Evolutionary conservation across 768 basidiomycete genomes (phyloP).

Genomic region (Gloeostereum incarnatum): DNA sequence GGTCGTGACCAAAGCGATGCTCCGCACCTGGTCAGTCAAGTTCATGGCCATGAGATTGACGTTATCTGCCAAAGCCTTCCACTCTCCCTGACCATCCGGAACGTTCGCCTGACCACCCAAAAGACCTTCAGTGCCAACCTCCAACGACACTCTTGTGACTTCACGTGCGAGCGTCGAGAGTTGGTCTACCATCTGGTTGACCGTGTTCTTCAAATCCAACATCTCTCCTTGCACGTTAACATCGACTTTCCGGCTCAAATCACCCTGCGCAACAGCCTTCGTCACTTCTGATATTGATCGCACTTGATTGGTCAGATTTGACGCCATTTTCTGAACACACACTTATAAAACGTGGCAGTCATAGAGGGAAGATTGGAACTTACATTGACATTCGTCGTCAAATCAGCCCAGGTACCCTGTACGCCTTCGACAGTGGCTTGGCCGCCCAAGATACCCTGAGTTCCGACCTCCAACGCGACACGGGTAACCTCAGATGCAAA

Average conservation of each 20-base stretch:
- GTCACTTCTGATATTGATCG: conserved; percentile 48
- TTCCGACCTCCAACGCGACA: conserved; percentile 78
- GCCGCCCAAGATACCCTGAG: conserved; percentile 77
- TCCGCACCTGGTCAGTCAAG: conserved; percentile 83
- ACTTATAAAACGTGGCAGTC: background rate
- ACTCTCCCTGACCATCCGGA: conserved; percentile 90
- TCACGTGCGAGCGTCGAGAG: conserved; percentile 67
- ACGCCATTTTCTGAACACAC: conserved; percentile 41
- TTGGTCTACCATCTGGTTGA: conserved; percentile 80
- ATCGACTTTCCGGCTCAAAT: conserved; percentile 84
- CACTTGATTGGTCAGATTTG: conserved; percentile 55
- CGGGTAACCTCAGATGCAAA: conserved; percentile 89
- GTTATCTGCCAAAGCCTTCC: conserved; percentile 79
- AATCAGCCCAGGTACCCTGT: conserved; percentile 84
- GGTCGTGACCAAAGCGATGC: conserved; percentile 80
- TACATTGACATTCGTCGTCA: conserved; percentile 72
- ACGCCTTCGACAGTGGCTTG: conserved; percentile 83
- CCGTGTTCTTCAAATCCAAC: conserved; percentile 77
- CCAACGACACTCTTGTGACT: conserved; percentile 89
- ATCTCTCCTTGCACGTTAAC: conserved; percentile 93
- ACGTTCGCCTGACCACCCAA: conserved; percentile 93
- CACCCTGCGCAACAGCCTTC: conserved; percentile 78
- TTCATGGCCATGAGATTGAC: conserved; percentile 90
- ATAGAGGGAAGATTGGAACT: conserved; percentile 15
- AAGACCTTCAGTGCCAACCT: conserved; percentile 90